Evolutionary conservation across 441 rosid genomes (phyloP).

Genomic region (Macaranga tanarius): DNA sequence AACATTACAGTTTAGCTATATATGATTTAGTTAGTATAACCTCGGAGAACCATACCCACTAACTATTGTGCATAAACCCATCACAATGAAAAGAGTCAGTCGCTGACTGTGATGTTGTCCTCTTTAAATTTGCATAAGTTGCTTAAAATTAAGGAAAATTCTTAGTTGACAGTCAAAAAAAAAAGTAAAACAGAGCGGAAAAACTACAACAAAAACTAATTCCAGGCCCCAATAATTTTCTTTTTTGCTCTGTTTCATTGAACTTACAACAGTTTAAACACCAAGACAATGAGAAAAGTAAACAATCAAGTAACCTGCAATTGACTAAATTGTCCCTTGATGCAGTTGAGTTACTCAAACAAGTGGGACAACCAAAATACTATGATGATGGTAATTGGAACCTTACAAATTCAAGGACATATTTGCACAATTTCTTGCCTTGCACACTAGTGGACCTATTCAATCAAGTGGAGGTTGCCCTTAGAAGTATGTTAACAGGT

Average conservation of each 20-base stretch:
- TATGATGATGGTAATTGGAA: too few relatives aligned
- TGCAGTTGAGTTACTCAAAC: too few relatives aligned
- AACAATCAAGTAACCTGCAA: too few relatives aligned
- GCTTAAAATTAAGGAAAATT: slow-evolving; percentile 9
- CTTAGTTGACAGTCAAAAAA: background rate
- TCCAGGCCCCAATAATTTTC: background rate
- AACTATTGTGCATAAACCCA: slow-evolving; percentile 12
- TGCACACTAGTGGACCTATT: too few relatives aligned
- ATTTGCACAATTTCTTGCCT: too few relatives aligned
- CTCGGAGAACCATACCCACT: background rate
- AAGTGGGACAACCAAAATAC: too few relatives aligned
- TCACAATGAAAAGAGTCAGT: slow-evolving; percentile 51
- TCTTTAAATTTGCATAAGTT: slow-evolving; percentile 43
- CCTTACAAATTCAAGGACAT: too few relatives aligned
- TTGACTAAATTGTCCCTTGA: too few relatives aligned
- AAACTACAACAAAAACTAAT: background rate
- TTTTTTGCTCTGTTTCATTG: background rate
- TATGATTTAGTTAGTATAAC: background rate
- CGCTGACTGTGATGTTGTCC: slow-evolving; percentile 46
- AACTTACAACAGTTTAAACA: background rate
- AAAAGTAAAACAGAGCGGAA: slow-evolving; percentile 11
- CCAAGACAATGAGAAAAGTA: too few relatives aligned
- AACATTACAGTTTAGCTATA: slow-evolving; percentile 10
- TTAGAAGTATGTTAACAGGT: background rate
- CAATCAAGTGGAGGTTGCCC: too few relatives aligned